Evolutionary conservation across 2,329 filamentous ascomycete species (phyloP).

Genomic region (Helotiales sp.): DNA sequence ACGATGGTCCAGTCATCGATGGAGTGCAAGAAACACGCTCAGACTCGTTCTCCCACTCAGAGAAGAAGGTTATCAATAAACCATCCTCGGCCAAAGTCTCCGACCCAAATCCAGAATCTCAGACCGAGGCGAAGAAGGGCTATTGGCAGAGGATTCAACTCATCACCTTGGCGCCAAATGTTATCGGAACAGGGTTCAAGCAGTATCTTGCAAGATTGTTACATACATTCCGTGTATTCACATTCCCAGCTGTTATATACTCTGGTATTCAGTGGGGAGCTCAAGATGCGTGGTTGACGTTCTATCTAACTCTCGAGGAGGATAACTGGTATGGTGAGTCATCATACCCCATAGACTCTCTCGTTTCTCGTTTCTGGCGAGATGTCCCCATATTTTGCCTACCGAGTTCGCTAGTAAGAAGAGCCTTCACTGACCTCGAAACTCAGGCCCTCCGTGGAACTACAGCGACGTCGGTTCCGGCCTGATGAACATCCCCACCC

Average conservation of each 20-base stretch:
- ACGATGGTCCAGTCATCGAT: conserved; percentile 34
- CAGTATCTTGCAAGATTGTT: conserved; percentile 54
- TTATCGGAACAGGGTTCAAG: conserved; percentile 51
- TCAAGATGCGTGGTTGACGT: conserved; percentile 60
- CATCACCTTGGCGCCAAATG: conserved; percentile 55
- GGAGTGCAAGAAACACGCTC: conserved; percentile 18
- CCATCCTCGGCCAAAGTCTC: conserved; percentile 10
- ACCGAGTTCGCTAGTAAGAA: neutral
- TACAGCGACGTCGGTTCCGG: conserved; percentile 54
- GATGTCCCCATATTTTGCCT: neutral
- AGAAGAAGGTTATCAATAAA: conserved; percentile 13
- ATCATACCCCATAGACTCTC: too few species aligned
- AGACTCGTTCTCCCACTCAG: conserved; percentile 4
- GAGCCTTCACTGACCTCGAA: neutral
- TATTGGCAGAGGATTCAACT: conserved; percentile 56
- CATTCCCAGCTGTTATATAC: conserved; percentile 57
- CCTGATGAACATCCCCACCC: conserved; percentile 57
- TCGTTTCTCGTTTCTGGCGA: too few species aligned
- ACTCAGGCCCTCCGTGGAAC: conserved; percentile 47
- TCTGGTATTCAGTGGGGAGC: conserved; percentile 59
- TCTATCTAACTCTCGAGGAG: conserved; percentile 58
- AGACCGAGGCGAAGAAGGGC: conserved; percentile 39
- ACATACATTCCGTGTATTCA: conserved; percentile 56
- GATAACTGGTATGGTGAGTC: conserved; percentile 51
- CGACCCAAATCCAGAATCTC: neutral